phyloP scores from a whole-genome alignment of 2,329 filamentous ascomycete genomes.

The Apiospora saccharicola region DNA sequence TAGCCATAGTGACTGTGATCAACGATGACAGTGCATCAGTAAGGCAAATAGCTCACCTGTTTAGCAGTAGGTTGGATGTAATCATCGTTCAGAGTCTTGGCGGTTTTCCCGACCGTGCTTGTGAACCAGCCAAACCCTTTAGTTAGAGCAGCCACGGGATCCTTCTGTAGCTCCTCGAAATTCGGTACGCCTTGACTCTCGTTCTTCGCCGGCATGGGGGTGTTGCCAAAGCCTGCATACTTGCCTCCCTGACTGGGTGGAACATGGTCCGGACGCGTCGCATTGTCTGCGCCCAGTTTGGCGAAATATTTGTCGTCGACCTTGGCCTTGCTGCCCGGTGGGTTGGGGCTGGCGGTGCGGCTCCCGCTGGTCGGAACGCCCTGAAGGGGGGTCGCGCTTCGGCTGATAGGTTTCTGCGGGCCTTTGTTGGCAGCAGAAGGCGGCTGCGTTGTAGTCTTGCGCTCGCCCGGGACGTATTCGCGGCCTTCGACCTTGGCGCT shows the following conservation, averaged over 20 bases:
- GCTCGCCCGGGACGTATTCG: conserved; percentile 81
- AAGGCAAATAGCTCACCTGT: conserved; percentile 63
- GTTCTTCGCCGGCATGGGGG: conserved; percentile 61
- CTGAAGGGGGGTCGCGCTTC: conserved; percentile 48
- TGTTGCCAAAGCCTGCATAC: conserved; percentile 88
- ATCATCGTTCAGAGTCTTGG: conserved; percentile 87
- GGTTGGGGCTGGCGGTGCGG: conserved; percentile 49
- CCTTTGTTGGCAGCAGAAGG: conserved; percentile 45
- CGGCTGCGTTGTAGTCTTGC: conserved; percentile 53
- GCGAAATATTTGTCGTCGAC: conserved; percentile 92
- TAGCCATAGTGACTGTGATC: not conserved
- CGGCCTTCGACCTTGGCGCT: conserved; percentile 86
- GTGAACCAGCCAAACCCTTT: conserved; percentile 97
- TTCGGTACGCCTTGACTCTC: conserved; percentile 63
- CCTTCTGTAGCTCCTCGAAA: conserved; percentile 88
- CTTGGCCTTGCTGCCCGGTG: conserved; percentile 59
- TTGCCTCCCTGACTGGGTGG: conserved; percentile 93
- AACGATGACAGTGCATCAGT: not conserved
- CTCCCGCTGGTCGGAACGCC: conserved; percentile 46
- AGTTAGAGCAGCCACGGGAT: conserved; percentile 85
- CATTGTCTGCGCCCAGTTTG: conserved; percentile 83
- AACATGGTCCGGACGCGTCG: conserved; percentile 73
- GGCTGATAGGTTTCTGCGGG: conserved; percentile 41
- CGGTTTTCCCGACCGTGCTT: conserved; percentile 85
- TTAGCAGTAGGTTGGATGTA: conserved; percentile 94